Evolutionary conservation across 2,329 filamentous ascomycete species (phyloP), one percentile per base, ranked within the genome.

Genomic region (Amesomyces nigricolor): DNA sequence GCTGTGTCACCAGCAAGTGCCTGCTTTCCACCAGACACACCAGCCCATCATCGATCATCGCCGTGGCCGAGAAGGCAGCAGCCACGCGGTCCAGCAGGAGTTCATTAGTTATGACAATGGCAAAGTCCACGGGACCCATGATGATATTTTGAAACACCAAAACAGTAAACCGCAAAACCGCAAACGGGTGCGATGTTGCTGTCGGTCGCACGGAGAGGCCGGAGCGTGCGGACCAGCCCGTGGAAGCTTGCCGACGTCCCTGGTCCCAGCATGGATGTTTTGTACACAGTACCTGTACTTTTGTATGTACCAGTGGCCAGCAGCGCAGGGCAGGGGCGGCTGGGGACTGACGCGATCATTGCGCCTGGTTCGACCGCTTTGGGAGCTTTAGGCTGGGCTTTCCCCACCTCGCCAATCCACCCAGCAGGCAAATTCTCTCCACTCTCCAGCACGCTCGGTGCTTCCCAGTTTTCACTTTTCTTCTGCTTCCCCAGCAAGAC

Each of bases 401-500:
- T 59, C 60, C 60, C 61, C 61, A 63, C 61, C 58, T 52, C 49
- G 42, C 49, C 57, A 54, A 56, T 50, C 52, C 51, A 59, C 48
- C 19, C 58, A 40, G 51, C 47, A 30, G 57, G 54, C 59, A 62
- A 58, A 61, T 61, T 59, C 57, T 58, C 59, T 51, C 57, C 51
- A 51, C 22, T 26, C 22, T 26, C 22, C 22, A 26, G 22, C 51
- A 44, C 45, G 53, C 64, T 61, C 56, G 63, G 62, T 64, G 58
- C 66, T 65, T 63, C 59, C 59, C 63, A 63, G 56, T 67, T 66
- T 62, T 58, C 58, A 64, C 59, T 68, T 66, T 66, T 53, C 64
- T 61, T 62, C 63, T 62, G 62, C 65, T 67, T 65, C 56, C 52
- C 59, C 44, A 14, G 52, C 53, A 35, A 35, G 32, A 35, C 32